These are phyloP conservation scores for Cyathus striatus DNA, from an alignment of 768 basidiomycete species.

Conservation along the genomic window DNA sequence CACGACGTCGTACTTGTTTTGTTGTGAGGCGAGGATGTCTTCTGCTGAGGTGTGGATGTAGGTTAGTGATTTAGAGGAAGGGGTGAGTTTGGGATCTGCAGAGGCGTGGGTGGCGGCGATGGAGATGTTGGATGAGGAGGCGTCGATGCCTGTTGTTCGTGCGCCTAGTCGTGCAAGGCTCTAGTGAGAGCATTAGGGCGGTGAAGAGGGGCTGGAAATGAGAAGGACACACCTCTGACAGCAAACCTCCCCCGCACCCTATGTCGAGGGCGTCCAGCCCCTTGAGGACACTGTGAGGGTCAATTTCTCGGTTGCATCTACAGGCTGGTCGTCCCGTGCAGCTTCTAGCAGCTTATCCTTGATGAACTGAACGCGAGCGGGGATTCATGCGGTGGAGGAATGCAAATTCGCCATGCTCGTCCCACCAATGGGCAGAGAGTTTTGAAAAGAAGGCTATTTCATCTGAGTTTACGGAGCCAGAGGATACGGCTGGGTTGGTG, in stretches of 20 bases:
- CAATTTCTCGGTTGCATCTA: constrained; percentile 16
- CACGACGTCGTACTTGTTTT: constrained; percentile 80
- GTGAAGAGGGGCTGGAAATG: neutral
- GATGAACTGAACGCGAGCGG: constrained; percentile 78
- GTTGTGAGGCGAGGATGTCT: constrained; percentile 65
- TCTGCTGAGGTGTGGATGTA: constrained; percentile 73
- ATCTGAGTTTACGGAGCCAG: constrained; percentile 57
- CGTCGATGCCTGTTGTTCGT: constrained; percentile 87
- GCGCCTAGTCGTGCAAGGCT: constrained; percentile 86
- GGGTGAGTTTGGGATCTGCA: constrained; percentile 60
- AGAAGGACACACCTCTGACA: constrained; percentile 79
- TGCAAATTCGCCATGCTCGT: constrained; percentile 86
- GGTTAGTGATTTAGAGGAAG: constrained; percentile 32
- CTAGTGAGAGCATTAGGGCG: constrained; percentile 31
- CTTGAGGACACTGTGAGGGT: constrained; percentile 36
- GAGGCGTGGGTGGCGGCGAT: constrained; percentile 82
- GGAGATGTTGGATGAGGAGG: constrained; percentile 79
- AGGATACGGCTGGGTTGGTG: neutral
- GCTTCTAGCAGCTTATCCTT: constrained; percentile 67
- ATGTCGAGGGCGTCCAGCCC: constrained; percentile 82
- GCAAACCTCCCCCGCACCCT: constrained; percentile 92
- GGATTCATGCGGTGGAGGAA: constrained; percentile 95
- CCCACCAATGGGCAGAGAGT: constrained; percentile 93
- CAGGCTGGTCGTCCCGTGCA: constrained; percentile 46
- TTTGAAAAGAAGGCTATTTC: constrained; percentile 90